A percentile compares a stretch with the other conserved stretches of the same genome.
Conservation (phyloP, 495 filamentous ascomycete genomes). For the Darksidea phi region DNA sequence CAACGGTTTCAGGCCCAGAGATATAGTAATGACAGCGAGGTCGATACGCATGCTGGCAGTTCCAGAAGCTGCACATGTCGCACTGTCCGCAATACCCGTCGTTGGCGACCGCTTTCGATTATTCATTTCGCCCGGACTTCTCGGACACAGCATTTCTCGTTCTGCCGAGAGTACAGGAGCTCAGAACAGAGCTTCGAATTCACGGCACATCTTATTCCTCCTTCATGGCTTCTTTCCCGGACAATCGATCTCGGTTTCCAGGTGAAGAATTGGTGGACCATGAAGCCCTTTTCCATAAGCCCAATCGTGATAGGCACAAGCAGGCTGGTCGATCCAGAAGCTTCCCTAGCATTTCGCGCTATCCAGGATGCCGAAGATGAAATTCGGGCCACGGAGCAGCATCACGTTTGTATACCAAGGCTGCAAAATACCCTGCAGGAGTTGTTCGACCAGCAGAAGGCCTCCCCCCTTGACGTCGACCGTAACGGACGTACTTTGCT, state of each 20-base stretch:
- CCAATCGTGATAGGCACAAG: slow-evolving; percentile 16
- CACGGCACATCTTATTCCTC: slow-evolving; percentile 3
- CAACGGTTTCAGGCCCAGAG: background rate
- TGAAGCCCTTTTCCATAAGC: slow-evolving; percentile 4
- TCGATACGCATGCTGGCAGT: background rate
- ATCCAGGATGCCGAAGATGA: slow-evolving; percentile 2
- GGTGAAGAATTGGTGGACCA: slow-evolving; percentile 13
- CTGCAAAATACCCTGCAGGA: slow-evolving; percentile 7
- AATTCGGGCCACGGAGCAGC: background rate
- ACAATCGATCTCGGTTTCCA: slow-evolving; percentile 9
- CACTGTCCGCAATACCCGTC: background rate
- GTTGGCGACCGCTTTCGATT: slow-evolving; percentile 6
- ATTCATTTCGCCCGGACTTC: slow-evolving; percentile 9
- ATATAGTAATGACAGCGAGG: background rate
- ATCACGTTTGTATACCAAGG: slow-evolving; percentile 11
- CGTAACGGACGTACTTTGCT: slow-evolving; percentile 5
- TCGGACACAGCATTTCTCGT: slow-evolving; percentile 10
- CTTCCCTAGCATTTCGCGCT: slow-evolving; percentile 7
- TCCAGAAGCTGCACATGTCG: slow-evolving; percentile 6
- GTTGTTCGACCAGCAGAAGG: slow-evolving; percentile 12
- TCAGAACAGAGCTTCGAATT: slow-evolving; percentile 10
- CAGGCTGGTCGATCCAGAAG: slow-evolving; percentile 6
- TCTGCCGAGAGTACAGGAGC: slow-evolving; percentile 6
- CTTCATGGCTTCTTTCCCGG: slow-evolving; percentile 1
- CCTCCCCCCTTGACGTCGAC: slow-evolving; percentile 5